These are phyloP conservation scores for Aspergillus bertholletiae DNA, from an alignment of 495 filamentous ascomycete species.

Conservation along the genomic window DNA sequence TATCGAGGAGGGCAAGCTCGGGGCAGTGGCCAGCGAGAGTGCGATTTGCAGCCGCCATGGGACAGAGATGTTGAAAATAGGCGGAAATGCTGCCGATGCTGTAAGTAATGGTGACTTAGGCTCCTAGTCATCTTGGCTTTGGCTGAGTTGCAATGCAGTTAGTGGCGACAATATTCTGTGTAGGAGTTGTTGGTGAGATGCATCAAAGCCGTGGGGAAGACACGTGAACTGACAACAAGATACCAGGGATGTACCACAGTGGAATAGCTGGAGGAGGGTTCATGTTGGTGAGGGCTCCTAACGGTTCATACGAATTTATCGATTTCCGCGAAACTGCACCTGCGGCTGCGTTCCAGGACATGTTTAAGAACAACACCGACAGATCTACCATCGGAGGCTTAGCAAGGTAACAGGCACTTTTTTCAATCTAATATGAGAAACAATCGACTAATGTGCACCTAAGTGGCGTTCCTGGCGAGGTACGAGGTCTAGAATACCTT, in stretches of 20 bases:
- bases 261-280: conserved; percentile 91
- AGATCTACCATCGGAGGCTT: conserved; percentile 56
- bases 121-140: neutral
- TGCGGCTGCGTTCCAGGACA: conserved; percentile 69
- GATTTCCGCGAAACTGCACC: conserved; percentile 88
- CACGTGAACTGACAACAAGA: neutral
- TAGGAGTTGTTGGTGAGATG: conserved; percentile 63
- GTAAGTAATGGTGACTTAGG: conserved; percentile 28
- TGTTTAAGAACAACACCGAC: conserved; percentile 63
- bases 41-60: conserved; percentile 73
- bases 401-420: conserved; percentile 47
- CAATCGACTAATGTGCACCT: neutral
- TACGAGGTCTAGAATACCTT: conserved; percentile 71
- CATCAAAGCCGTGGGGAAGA: neutral
- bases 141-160: conserved; percentile 30
- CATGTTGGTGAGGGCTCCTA: conserved; percentile 63
- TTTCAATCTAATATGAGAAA: neutral
- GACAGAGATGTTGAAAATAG: conserved; percentile 61
- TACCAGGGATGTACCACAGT: conserved; percentile 74
- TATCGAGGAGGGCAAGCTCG: conserved; percentile 42
- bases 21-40: conserved; percentile 80
- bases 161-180: conserved; percentile 68
- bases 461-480: conserved; percentile 78
- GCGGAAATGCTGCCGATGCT: conserved; percentile 76
- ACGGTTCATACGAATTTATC: conserved; percentile 68